A percentile compares a stretch with the other conserved stretches of the same genome.
Conservation (phyloP, 306 rosid species). For the cucumber (Cucumis sativus) region Cucumber_9930_V3 NC_026658.2:450001-450500, state of each 20-base stretch:
- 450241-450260: neutral
- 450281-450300: neutral
- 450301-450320: neutral
- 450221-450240: neutral
- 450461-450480: neutral
- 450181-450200: neutral
- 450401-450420: neutral
- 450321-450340: too few relatives aligned
- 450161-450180: neutral
- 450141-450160: neutral
- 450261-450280: neutral
- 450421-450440: neutral
- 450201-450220: neutral
- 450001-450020: constrained; percentile 58
- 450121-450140: neutral
- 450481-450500: neutral
- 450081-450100: neutral
- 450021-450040: constrained; percentile 46
- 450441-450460: neutral
- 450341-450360: neutral
- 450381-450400: neutral
- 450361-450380: neutral
- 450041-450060: neutral
- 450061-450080: neutral
- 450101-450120: neutral